Conservation (phyloP, 306 rosid species). For the Pyrus communis region DNA sequence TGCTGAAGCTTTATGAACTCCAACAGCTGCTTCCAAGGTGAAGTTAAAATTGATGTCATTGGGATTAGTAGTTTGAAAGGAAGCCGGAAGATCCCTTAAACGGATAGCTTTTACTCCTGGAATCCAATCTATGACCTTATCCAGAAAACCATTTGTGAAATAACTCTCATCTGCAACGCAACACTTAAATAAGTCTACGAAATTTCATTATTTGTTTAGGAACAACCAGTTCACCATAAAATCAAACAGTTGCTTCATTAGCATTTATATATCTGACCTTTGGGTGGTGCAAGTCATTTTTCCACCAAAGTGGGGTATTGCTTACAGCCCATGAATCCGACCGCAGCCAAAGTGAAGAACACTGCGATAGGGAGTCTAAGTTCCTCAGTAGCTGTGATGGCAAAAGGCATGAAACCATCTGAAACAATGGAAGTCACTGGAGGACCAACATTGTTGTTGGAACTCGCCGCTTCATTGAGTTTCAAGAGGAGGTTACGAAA, state of each 20-base stretch:
- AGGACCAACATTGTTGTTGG: no score
- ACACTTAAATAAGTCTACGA: no score
- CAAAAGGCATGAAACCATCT: not conserved
- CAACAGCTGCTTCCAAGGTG: not conserved
- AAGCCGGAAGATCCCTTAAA: not conserved
- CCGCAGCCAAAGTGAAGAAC: not conserved
- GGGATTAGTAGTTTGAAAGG: not conserved
- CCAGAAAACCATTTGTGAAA: not conserved
- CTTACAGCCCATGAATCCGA: not conserved
- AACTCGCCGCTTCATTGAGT: not conserved
- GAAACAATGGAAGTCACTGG: not conserved
- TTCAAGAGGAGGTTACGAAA: not conserved
- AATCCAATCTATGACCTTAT: not conserved
- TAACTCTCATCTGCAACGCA: constrained; percentile 1
- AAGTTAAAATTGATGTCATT: not conserved
- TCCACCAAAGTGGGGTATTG: not conserved
- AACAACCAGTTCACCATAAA: not conserved
- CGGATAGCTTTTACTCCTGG: not conserved
- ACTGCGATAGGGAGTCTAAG: not conserved
- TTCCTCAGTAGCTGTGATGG: not conserved
- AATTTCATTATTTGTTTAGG: not conserved
- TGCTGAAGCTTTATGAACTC: not conserved
- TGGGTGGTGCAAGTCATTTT: constrained; percentile 1
- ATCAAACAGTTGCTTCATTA: not conserved
- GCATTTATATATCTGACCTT: not conserved